A percentile compares a stretch with the other conserved stretches of the same genome.
Conservation (phyloP, 352 stramenopile genomes). For the Pythium monospermum region DNA sequence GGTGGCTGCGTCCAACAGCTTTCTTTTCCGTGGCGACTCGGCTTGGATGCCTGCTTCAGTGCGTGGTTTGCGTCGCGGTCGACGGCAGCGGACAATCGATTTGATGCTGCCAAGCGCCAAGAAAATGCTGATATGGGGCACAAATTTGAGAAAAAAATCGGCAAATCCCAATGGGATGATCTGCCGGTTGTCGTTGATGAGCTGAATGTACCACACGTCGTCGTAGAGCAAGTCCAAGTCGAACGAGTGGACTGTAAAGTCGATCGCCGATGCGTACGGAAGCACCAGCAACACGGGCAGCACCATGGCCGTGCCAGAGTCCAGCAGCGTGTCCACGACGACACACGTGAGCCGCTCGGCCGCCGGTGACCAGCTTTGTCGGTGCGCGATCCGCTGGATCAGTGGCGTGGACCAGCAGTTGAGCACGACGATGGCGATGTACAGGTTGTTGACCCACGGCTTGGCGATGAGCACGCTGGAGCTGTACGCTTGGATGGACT, state of each 20-base stretch:
- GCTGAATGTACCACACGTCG: conserved; percentile 15
- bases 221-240: conserved; percentile 12
- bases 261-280: conserved; percentile 10
- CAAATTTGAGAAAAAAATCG: conserved; percentile 11
- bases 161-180: conserved; percentile 13
- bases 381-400: background rate
- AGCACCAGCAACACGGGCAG: conserved; percentile 14
- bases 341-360: conserved; percentile 11
- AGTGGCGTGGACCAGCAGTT: conserved; percentile 10
- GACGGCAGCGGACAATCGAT: background rate
- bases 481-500: conserved; percentile 12
- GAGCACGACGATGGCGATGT: conserved; percentile 2
- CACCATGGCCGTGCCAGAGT: conserved; percentile 11
- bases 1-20: background rate
- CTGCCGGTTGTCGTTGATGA: conserved; percentile 16
- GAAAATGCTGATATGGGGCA: conserved; percentile 20
- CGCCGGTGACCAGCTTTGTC: background rate
- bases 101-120: background rate
- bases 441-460: conserved; percentile 3
- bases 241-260: conserved; percentile 3
- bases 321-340: conserved; percentile 9
- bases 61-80: background rate
- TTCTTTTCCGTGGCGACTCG: background rate
- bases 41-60: background rate
- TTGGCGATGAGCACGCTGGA: conserved; percentile 9